Base-by-base conservation (phyloP, 208 protist species). In the Wallacemonas sp. region DNA sequence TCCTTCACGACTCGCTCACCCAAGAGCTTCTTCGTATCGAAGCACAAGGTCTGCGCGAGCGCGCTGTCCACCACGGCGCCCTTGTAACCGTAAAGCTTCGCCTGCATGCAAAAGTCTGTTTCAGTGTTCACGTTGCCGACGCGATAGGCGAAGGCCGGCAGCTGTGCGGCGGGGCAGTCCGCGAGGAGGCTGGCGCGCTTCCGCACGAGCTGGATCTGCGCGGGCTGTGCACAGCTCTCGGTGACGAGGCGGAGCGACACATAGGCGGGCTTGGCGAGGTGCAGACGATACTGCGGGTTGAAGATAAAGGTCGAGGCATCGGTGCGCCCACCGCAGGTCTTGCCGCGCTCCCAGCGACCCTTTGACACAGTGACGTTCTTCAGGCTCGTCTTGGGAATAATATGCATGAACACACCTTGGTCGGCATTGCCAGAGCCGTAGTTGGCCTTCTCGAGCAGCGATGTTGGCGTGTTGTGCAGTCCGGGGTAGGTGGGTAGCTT, bases 401-500 rank as follows among this genome's bases (percentile, higher is more conserved):
- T 69, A 61, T 94, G 88, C 82, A 94, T 92, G 72, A 79, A 94
- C 29, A 95, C 86, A 19, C 83, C 83, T 1, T 48, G 26, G 65
- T 52, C 52, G 1, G 66, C 63, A 42, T 71, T 73, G 21, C 68
- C 58, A 12, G n/a, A 17, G 2, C 62, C 71, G 22, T 42, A 65
- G 58, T 72, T 72, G 24, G 66, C 39, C 22, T 19, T 64, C 52
- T 71, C 74, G 38, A 81, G 54, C 22, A 74, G 67, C 54, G 59
- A 66, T 4, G 57, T 68, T 71, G 55, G 12, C 29, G 67, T 57
- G 32, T 30, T 33, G 21, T 64, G 32, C 6, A 55, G 33, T 1
- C 42, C 19, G 1, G 59, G 60, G 39, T 48, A 41, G 22, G 38
- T 54, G 1, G 55, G 63, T 27, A 80, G 45, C 46, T 73, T 76